A percentile compares a stretch with the other conserved stretches of the same genome.
phyloP scores from a whole-genome alignment of 2,329 filamentous ascomycete species.

The Penicillium sp. region DNA sequence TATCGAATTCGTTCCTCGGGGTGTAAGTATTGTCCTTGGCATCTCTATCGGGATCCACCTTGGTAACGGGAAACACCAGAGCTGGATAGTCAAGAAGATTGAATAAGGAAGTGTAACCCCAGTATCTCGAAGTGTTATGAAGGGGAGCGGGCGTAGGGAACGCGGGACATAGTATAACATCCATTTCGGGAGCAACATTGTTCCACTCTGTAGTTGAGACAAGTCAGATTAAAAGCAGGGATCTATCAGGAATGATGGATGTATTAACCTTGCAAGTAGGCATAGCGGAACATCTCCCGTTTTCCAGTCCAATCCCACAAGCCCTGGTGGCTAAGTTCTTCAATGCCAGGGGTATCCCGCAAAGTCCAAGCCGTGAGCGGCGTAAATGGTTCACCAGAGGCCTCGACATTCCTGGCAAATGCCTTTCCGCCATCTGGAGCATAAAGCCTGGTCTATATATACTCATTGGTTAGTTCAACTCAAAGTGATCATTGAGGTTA shows the following conservation, averaged over 20 bases:
- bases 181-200: constrained; percentile 28
- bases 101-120: constrained; percentile 66
- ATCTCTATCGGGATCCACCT: constrained; percentile 42
- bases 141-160: constrained; percentile 56
- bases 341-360: constrained; percentile 9
- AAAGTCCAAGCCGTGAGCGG: background rate
- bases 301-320: constrained; percentile 10
- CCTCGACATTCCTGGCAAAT: constrained; percentile 1
- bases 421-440: constrained; percentile 10
- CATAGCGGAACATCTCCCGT: constrained; percentile 10
- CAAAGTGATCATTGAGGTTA: background rate
- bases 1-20: background rate
- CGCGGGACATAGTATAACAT: constrained; percentile 62
- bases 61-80: constrained; percentile 58
- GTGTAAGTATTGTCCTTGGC: background rate
- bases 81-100: constrained; percentile 68
- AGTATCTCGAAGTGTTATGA: constrained; percentile 55
- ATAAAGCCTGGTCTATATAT: constrained; percentile 5
- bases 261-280: constrained; percentile 5
- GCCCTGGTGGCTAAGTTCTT: constrained; percentile 6
- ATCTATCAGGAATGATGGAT: background rate
- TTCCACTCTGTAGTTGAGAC: constrained; percentile 5
- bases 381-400: background rate
- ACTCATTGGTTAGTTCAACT: background rate
- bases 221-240: background rate